A percentile compares a stretch with the other conserved stretches of the same genome.
These are phyloP conservation scores for Diaporthe batatas DNA, from an alignment of 2,329 filamentous ascomycete genomes.

Conservation along the genomic window DNA sequence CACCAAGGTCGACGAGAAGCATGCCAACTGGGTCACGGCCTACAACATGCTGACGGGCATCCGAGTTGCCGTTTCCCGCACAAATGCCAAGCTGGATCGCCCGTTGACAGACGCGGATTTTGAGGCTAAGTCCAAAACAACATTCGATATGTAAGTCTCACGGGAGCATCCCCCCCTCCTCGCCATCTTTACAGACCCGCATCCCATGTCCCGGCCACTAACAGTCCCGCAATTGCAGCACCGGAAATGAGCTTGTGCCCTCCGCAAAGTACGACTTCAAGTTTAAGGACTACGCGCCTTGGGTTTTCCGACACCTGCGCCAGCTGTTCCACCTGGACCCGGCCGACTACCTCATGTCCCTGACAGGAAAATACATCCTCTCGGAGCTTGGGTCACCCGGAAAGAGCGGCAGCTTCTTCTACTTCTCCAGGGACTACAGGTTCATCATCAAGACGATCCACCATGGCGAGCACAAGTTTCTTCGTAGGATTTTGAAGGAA, in stretches of 20 bases:
- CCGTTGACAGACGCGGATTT: constrained; percentile 93
- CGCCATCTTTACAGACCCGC: background rate
- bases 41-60: constrained; percentile 99
- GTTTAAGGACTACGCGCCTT: constrained; percentile 99
- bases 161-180: background rate
- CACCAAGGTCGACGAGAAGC: constrained; percentile 96
- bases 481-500: constrained; percentile 86
- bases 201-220: constrained; percentile 47
- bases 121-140: constrained; percentile 94
- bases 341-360: constrained; percentile 96
- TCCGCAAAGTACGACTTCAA: constrained; percentile 99
- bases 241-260: constrained; percentile 95
- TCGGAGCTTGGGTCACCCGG: constrained; percentile 97
- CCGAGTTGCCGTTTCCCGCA: constrained; percentile 94
- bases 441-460: constrained; percentile 99
- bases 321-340: constrained; percentile 91
- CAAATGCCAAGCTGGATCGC: constrained; percentile 95
- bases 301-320: constrained; percentile 96
- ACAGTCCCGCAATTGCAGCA: constrained; percentile 64
- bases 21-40: constrained; percentile 96
- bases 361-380: constrained; percentile 98
- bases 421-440: constrained; percentile 99
- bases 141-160: constrained; percentile 90
- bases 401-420: constrained; percentile 99
- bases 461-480: constrained; percentile 90